Conservation (phyloP, 139 green algal genomes). For the Nannochloris sp. region DNA sequence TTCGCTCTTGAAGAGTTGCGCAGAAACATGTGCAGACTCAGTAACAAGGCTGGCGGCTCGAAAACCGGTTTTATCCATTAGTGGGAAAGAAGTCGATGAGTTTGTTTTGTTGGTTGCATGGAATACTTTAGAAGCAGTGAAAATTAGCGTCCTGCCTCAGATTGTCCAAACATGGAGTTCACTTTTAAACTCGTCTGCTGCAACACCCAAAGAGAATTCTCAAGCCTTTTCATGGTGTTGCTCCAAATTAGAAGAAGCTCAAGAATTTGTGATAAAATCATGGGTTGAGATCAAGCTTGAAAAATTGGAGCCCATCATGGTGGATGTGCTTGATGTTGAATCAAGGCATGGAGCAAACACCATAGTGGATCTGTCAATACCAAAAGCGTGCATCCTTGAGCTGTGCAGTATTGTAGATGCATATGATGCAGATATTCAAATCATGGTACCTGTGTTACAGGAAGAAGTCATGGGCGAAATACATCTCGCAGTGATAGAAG, state of each 20-base stretch:
- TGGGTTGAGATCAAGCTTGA: slow-evolving; percentile 1
- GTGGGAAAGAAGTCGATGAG: no score
- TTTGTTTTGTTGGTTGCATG: no score
- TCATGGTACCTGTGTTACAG: neutral
- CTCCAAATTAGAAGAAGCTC: neutral
- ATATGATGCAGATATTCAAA: neutral
- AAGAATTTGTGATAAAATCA: neutral
- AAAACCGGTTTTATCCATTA: no score
- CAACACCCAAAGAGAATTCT: neutral
- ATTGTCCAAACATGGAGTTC: neutral
- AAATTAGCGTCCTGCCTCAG: neutral
- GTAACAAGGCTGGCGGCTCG: no score
- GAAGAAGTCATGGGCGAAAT: slow-evolving; percentile 8
- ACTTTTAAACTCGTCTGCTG: neutral
- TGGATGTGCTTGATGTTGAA: neutral
- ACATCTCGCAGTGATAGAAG: neutral
- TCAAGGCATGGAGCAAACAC: neutral
- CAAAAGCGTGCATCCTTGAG: neutral
- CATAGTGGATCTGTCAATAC: no score
- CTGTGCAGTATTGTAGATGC: neutral
- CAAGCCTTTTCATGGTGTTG: slow-evolving; percentile 1
- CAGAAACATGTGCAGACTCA: no score
- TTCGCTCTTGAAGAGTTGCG: no score
- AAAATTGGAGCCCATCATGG: neutral
- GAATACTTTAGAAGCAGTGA: neutral